Base-by-base conservation (phyloP, 2,329 filamentous ascomycete genomes). In the Paecilomyces dactylethromorphus region DNA sequence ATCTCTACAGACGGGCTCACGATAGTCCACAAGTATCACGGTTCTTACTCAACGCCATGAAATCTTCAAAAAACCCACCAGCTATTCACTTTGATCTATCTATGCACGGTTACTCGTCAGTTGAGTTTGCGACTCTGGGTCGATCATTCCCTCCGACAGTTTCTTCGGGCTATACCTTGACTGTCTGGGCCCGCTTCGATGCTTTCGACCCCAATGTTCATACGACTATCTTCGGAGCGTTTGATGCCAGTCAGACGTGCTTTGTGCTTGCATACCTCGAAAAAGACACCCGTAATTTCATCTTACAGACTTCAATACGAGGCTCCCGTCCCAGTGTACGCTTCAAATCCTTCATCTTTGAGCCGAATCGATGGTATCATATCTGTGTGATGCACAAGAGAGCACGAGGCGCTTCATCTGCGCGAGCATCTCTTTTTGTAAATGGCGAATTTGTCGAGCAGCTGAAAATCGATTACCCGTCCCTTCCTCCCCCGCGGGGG, bases 51-150 rank as follows among this genome's bases (percentile, higher is more conserved):
- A 82, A 86, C 56, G 88, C 90, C 70, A 84, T 95, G 64, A 86
- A 87, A 62, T 82, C 82, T 54, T 91, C 93, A 60, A 87, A 88
- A 63, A 84, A 86, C 13, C 91, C 94, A 5, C 85, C 92, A 0
- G 92, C 90, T 71, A 89, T 99, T 65, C 92, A 97, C 66, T 97
- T 99, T 74, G 94, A 99, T 71, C 81, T 99, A 22, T 94, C 92
- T 1, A 78, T 91, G 15, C 83, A 92, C 71, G 95, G 95, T 0
- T 93, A 91, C 74, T 90, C 91, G 13, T 96, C 94, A 0, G 84
- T 97, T 62, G 95, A 99, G 71, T 80, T 99, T 29, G 85, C 91
- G 7, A 92, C 87, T n/a, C 80, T 99, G 26, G 91, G 91, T 5
- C 87, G 90, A 32, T 77, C 86, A 1, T 99, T 99, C 67, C 95